Base-by-base conservation (phyloP, 2,329 filamentous ascomycete species). In the Trichocomaceae sp. region DNA sequence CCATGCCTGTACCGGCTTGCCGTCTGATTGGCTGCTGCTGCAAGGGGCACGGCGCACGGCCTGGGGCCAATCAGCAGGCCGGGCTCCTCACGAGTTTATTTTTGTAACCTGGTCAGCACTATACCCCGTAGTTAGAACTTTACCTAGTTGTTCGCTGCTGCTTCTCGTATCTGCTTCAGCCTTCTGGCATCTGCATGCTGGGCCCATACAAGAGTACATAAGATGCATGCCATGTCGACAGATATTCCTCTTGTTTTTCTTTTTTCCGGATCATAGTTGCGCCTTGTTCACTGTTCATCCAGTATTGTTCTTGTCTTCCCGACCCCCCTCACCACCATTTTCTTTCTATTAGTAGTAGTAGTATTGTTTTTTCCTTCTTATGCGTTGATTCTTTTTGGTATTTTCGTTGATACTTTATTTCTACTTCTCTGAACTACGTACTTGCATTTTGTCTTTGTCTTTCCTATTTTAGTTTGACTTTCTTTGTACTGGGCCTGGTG, bases 161-260 rank as follows among this genome's bases (percentile, higher is more conserved):
- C 52, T 58, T 55, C 52, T 58, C 52, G 31, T 35, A 35, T 35
- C 15, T 55, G 56, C 56, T 48, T 19, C 12, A 22, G n/a, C 42
- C 8, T n/a, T n/a, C n/a, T 26, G 3, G 23, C 23, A 7, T 26
- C 23, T 50, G 51, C 46, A 54, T 13, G 35, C 22, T 50, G 10
- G 35, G 4, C 22, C 15, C 15, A 22, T 29, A 29, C 29, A 8
- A 17, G 22, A 50, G 51, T 47, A 45, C 49, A 52, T 56, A 56
- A 52, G 47, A 50, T 23, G 26, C 41, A 26, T 52, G 31, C 37
- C 19, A 35, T 35, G 22, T 41, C 51, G 39, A 48, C 26, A 13
- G 37, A 37, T 19, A 12, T 39, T 53, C 42, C 12, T 47, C 44
- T 10, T 45, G 33, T 31, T 50, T 15, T 53, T 37, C 41, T 13